Evolutionary conservation across 768 basidiomycete species (phyloP), one percentile per base, ranked within the genome.

Genomic region (Tylopilus sp.): DNA sequence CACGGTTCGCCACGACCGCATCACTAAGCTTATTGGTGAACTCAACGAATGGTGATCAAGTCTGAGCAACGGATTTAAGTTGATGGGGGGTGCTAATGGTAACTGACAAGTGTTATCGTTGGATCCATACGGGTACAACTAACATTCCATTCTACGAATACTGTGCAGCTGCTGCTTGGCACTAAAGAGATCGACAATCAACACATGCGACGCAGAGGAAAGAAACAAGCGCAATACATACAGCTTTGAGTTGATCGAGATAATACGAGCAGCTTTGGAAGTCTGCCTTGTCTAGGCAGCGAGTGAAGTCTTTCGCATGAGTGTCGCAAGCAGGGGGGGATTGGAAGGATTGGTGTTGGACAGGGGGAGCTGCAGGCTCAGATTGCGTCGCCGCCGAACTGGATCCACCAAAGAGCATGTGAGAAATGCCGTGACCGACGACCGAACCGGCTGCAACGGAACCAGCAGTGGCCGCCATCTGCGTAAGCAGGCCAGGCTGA

Each of bases 401-500:
- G 48, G 78, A 73, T 51, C 88, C 83, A 42, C 92, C 93, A 60
- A 94, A 95, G 53, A 95, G 81, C 90, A 94, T 91, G 68, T 69
- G 79, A 38, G 89, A 91, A 57, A 95, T 65, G n/a, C 92, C 92
- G 65, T 95, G 92, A 40, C 91, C 92, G 56, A 95, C 81, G 50
- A 84, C 85, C 8, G 89, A 92, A 22, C 92, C 93, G 44, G 91
- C 75, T 6, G 91, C 93, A 44, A 95, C 91, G 51, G 88, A 89
- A 55, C 91, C 92, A 23, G 91, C 92, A 6, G 92, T 91, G 6
- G 89, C 87, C 48, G 91, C 91, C 88, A 93, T 92, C 63, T 89
- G 86, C 0, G 81, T 77, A 17, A 93, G 49, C 78, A 93, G 75
- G 13, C 91, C 90, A 1, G 91, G 90, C 55, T 79, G 74, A 53